These are phyloP conservation scores for Jackrogersella minutella DNA, from an alignment of 495 filamentous ascomycete genomes.

Conservation along the genomic window DNA sequence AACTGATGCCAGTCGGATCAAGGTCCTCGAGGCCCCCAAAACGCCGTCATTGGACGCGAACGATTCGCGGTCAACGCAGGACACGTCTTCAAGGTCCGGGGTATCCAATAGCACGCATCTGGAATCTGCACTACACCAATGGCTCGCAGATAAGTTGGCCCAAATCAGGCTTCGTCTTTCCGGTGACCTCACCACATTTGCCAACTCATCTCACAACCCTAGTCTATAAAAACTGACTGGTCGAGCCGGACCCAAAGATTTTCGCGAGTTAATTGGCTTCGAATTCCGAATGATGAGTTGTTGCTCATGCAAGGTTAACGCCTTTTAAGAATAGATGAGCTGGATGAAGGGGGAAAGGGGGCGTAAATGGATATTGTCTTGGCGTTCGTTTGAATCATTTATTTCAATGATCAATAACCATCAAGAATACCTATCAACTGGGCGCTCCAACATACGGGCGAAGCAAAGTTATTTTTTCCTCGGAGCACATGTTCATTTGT, in stretches of 20 bases:
- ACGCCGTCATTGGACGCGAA: slow-evolving; percentile 28
- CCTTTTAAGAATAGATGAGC: slow-evolving; percentile 20
- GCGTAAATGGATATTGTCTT: slow-evolving; percentile 22
- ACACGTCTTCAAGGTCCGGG: slow-evolving; percentile 26
- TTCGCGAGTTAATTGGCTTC: slow-evolving; percentile 35
- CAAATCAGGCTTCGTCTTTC: slow-evolving; percentile 33
- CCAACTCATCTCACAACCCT: slow-evolving; percentile 40
- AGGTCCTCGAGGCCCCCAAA: slow-evolving; percentile 3
- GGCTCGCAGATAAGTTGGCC: slow-evolving; percentile 24
- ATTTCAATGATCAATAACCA: slow-evolving; percentile 15
- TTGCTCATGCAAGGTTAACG: slow-evolving; percentile 33
- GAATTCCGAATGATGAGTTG: slow-evolving; percentile 38
- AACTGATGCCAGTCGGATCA: neutral
- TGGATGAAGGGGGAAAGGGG: slow-evolving; percentile 14
- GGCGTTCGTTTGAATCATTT: slow-evolving; percentile 20
- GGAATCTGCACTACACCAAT: slow-evolving; percentile 28
- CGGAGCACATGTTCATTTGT: slow-evolving; percentile 13
- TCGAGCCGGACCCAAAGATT: slow-evolving; percentile 28
- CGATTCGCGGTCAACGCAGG: slow-evolving; percentile 27
- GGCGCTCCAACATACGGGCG: neutral
- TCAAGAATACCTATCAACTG: neutral
- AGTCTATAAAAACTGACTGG: slow-evolving; percentile 30
- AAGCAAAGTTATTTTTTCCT: slow-evolving; percentile 3
- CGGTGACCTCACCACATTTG: slow-evolving; percentile 36
- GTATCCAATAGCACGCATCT: slow-evolving; percentile 22